phyloP scores from a whole-genome alignment of 2,329 filamentous ascomycete species.

The Monosporascus cannonballus region DNA sequence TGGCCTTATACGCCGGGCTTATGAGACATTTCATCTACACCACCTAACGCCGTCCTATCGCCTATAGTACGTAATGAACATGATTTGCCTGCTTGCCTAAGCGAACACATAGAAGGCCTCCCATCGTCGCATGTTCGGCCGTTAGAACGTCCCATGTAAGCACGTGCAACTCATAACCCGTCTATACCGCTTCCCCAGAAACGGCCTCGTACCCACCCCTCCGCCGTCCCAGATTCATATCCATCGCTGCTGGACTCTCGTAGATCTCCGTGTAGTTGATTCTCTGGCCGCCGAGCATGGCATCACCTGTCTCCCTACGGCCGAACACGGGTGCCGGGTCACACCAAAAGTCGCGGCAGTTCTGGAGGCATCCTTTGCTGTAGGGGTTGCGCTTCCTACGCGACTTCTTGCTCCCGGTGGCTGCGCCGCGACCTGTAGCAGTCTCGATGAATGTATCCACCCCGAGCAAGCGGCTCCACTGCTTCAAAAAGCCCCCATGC shows the following conservation, averaged over 20 bases:
- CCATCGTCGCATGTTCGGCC: neutral
- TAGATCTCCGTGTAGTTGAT: constrained; percentile 90
- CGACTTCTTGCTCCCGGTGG: constrained; percentile 40
- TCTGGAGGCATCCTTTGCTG: constrained; percentile 73
- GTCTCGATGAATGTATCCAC: constrained; percentile 93
- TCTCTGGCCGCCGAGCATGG: constrained; percentile 67
- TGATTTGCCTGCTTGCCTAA: neutral
- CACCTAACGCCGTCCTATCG: too few relatives aligned
- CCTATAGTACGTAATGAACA: too few relatives aligned
- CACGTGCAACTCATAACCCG: neutral
- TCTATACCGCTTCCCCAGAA: constrained; percentile 47
- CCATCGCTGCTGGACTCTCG: constrained; percentile 70
- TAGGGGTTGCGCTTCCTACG: constrained; percentile 71
- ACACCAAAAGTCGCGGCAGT: constrained; percentile 96
- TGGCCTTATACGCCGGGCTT: too few relatives aligned
- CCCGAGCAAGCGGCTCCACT: constrained; percentile 80
- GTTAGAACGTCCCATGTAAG: neutral
- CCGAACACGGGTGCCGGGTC: constrained; percentile 80
- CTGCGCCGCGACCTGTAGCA: constrained; percentile 74
- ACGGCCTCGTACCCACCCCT: constrained; percentile 59
- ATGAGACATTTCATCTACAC: too few relatives aligned
- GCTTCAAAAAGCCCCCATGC: constrained; percentile 63
- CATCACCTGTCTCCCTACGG: constrained; percentile 65
- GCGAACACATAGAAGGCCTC: neutral
- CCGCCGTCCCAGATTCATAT: constrained; percentile 39